Base-by-base conservation (phyloP, 176 grass and related monocot species). In the Zizania latifolia region DNA sequence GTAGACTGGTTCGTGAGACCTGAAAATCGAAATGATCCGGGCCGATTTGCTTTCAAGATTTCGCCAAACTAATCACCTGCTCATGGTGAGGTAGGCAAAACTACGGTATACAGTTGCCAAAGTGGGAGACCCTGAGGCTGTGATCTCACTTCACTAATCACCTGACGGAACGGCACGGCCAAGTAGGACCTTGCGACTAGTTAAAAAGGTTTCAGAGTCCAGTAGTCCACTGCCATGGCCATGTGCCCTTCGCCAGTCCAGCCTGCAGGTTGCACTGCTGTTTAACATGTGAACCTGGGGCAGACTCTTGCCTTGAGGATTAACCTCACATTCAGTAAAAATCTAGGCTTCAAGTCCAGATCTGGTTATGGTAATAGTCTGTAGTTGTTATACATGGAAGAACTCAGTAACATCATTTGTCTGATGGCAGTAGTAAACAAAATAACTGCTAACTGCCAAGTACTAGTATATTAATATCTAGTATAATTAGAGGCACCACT, bases 401-500 rank as follows among this genome's bases (percentile, higher is more conserved):
- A 70, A 19, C 26, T 70, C 26, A 39, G 43, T 75, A 86, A 63
- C 41, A 86, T 54, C 41, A 56, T 8, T 11, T 40, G 32, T 34
- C 31, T 75, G 16, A 76, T 71, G 44, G 23, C 17, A 32, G 36
- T 44, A 56, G 13, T n/a, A n/a, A n/a, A 30, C n/a, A 24, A 78
- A 55, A 28, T 82, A 77, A 65, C 44, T 36, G 60, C 41, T 64
- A 71, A 10, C 48, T 21, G 19, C 48, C 48, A 53, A 17, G 22
- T 22, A 53, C 19, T 22, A 53, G 19, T 22, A 86, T 40, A 86
- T 48, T 65, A n/a, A n/a, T n/a, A 34, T 68, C 39, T 68, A 75
- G 50, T 51, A 86, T 48, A 76, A 68, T 39, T 86, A 81, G 78
- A 17, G 70, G 48, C 63, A 55, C 81, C 58, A 77, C 55, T 77